phyloP scores from a whole-genome alignment of 805 yeast species.

The Zygosaccharomyces bisporus region DNA sequence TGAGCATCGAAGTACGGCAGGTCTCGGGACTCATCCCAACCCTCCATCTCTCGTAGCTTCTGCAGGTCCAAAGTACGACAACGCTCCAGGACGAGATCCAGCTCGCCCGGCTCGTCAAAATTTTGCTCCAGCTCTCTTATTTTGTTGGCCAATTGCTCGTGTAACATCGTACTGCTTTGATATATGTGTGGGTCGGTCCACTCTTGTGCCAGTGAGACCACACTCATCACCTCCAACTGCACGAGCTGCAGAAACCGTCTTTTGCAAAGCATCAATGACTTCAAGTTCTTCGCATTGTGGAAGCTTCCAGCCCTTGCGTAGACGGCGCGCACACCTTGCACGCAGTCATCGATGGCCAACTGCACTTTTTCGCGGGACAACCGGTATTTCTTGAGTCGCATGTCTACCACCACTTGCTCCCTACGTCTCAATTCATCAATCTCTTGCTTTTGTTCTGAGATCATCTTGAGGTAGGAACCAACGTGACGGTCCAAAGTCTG shows the following conservation, averaged over 20 bases:
- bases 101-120: slow-evolving; percentile 52
- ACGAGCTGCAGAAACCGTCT: slow-evolving; percentile 43
- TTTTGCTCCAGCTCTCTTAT: slow-evolving; percentile 50
- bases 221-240: slow-evolving; percentile 38
- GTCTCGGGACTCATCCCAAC: slow-evolving; percentile 49
- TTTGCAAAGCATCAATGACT: slow-evolving; percentile 38
- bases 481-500: slow-evolving; percentile 78
- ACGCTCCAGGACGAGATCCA: slow-evolving; percentile 44
- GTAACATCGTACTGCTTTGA: slow-evolving; percentile 27
- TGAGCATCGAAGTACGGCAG: slow-evolving; percentile 41
- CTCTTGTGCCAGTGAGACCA: slow-evolving; percentile 21
- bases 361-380: slow-evolving; percentile 40
- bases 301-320: slow-evolving; percentile 41
- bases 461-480: slow-evolving; percentile 78
- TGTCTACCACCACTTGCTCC: slow-evolving; percentile 44
- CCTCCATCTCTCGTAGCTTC: slow-evolving; percentile 49
- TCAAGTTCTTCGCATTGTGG: slow-evolving; percentile 42
- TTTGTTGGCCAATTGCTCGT: slow-evolving; percentile 40
- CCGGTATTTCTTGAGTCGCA: slow-evolving; percentile 37
- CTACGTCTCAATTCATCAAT: slow-evolving; percentile 63
- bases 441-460: slow-evolving; percentile 72
- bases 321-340: slow-evolving; percentile 41
- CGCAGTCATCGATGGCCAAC: slow-evolving; percentile 40
- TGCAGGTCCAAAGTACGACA: slow-evolving; percentile 42
- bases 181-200: slow-evolving; percentile 21